Evolutionary conservation across 768 basidiomycete genomes (phyloP).

Genomic region (Rhizopogon roseolus): DNA sequence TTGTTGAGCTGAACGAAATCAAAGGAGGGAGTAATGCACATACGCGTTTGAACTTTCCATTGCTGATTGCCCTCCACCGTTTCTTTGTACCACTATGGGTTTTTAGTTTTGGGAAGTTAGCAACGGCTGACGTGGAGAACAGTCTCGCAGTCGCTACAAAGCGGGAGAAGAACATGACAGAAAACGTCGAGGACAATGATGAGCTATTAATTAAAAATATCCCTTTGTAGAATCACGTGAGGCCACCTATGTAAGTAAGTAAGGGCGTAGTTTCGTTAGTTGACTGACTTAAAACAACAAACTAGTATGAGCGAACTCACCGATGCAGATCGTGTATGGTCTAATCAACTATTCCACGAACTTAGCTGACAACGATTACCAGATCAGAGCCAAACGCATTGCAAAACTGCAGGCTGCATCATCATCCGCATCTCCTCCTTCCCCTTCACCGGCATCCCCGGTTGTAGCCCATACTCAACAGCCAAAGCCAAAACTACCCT

Average conservation of each 20-base stretch:
- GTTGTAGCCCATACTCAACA: conserved; percentile 29
- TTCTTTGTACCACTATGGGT: conserved; percentile 80
- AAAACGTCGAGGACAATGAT: background rate
- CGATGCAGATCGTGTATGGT: conserved; percentile 75
- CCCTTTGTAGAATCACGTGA: too few species aligned
- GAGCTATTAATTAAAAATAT: too few species aligned
- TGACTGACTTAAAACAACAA: too few species aligned
- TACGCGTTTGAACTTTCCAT: conserved; percentile 73
- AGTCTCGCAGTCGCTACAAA: conserved; percentile 28
- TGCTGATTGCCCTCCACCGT: conserved; percentile 69
- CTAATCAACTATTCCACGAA: background rate
- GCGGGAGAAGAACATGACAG: conserved; percentile 25
- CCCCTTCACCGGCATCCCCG: conserved; percentile 22
- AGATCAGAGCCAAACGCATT: conserved; percentile 92
- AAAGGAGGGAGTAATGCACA: conserved; percentile 17
- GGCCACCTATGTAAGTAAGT: too few species aligned
- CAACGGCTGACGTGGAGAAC: conserved; percentile 57
- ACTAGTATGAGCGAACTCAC: conserved; percentile 41
- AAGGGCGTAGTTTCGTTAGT: too few species aligned
- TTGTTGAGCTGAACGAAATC: background rate
- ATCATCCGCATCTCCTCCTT: conserved; percentile 5
- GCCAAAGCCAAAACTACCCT: conserved; percentile 25
- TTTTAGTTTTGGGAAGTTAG: conserved; percentile 72
- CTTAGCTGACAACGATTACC: background rate
- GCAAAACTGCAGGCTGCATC: conserved; percentile 64